phyloP scores from a whole-genome alignment of 495 filamentous ascomycete genomes.

The Aspergillus bertholletiae region DNA sequence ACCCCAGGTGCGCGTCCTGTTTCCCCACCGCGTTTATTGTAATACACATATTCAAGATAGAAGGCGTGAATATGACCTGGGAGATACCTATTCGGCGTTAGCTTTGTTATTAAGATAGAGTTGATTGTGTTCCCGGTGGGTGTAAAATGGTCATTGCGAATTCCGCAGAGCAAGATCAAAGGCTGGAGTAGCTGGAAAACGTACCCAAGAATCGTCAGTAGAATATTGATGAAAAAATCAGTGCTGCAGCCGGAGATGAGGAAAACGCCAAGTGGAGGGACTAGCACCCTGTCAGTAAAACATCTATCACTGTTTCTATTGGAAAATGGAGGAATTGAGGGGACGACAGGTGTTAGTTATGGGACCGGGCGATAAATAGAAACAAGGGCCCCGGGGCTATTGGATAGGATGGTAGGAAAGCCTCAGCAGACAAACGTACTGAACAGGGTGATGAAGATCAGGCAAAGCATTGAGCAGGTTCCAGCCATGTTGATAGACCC shows the following conservation, averaged over 20 bases:
- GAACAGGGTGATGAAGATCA: constrained; percentile 59
- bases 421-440: constrained; percentile 33
- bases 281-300: constrained; percentile 25
- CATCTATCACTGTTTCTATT: too few species aligned
- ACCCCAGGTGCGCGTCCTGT: constrained; percentile 62
- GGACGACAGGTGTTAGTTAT: too few species aligned
- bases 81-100: constrained; percentile 50
- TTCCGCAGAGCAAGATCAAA: neutral
- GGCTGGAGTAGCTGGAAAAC: constrained; percentile 17
- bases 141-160: neutral
- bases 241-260: constrained; percentile 59
- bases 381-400: too few species aligned
- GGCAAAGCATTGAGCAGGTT: constrained; percentile 35
- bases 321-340: too few species aligned
- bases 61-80: constrained; percentile 88
- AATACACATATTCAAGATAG: constrained; percentile 88
- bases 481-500: constrained; percentile 38
- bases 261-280: constrained; percentile 63
- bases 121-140: neutral
- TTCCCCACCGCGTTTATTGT: constrained; percentile 56
- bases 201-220: constrained; percentile 59
- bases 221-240: constrained; percentile 64
- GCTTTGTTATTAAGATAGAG: neutral
- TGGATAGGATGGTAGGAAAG: neutral
- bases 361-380: neutral